phyloP scores from a whole-genome alignment of 192 early-diverging fungal species.

The Backusella circina region DNA sequence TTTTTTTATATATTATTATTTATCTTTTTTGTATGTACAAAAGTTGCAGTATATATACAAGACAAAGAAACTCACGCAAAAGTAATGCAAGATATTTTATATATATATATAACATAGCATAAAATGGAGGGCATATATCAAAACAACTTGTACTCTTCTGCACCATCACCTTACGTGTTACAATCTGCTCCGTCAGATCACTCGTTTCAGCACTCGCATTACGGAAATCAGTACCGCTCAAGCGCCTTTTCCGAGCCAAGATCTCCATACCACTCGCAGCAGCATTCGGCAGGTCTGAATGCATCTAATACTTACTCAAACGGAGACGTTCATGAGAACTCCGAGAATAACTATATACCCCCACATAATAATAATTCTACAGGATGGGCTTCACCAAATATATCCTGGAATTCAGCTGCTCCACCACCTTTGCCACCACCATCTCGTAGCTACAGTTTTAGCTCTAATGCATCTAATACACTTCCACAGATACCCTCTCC shows the following conservation, averaged over 20 bases:
- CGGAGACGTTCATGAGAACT: not conserved
- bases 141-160: constrained; percentile 15
- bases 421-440: constrained; percentile 9
- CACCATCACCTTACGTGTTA: constrained; percentile 9
- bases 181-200: not conserved
- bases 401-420: constrained; percentile 14
- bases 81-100: constrained; percentile 5
- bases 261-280: not conserved
- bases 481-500: constrained; percentile 33
- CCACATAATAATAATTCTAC: not conserved
- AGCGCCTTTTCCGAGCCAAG: constrained; percentile 17
- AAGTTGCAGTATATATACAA: not conserved
- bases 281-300: constrained; percentile 9
- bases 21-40: not conserved
- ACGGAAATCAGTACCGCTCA: constrained; percentile 9
- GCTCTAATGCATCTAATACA: not conserved
- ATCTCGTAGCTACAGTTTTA: not conserved
- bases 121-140: constrained; percentile 21
- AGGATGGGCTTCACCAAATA: constrained; percentile 4
- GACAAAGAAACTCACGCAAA: constrained; percentile 6
- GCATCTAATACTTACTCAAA: constrained; percentile 6
- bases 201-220: constrained; percentile 9
- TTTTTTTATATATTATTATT: not conserved
- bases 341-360: not conserved
- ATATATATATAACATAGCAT: constrained; percentile 2